phyloP scores from a whole-genome alignment of 208 protist genomes.

The Naegleria lovaniensis region DNA sequence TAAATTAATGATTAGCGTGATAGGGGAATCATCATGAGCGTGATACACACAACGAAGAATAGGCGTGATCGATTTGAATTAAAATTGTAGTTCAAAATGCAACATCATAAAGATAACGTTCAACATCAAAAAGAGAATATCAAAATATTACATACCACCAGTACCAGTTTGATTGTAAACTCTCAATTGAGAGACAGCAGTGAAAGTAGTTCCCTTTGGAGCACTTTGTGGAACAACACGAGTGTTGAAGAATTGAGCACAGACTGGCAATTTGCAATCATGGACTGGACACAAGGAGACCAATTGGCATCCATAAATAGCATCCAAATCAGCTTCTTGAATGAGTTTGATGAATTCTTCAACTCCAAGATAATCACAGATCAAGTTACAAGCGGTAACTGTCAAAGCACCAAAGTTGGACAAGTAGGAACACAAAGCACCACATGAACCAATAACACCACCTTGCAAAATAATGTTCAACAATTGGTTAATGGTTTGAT shows the following conservation, averaged over 20 bases:
- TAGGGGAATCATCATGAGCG: too few relatives aligned
- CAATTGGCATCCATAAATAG: slow-evolving; percentile 43
- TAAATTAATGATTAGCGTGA: too few relatives aligned
- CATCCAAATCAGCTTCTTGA: slow-evolving; percentile 37
- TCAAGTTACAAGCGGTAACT: slow-evolving; percentile 38
- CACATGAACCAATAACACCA: slow-evolving; percentile 45
- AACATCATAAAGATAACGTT: too few relatives aligned
- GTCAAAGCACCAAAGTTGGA: not conserved
- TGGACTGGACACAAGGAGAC: slow-evolving; percentile 38
- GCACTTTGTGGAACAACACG: slow-evolving; percentile 28
- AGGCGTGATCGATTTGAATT: too few relatives aligned
- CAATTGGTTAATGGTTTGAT: slow-evolving; percentile 42
- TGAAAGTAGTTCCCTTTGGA: slow-evolving; percentile 41
- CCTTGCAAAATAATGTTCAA: slow-evolving; percentile 50
- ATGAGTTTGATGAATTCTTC: slow-evolving; percentile 27
- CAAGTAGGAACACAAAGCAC: slow-evolving; percentile 35
- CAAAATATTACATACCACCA: slow-evolving; percentile 40
- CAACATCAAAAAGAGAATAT: too few relatives aligned
- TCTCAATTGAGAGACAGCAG: slow-evolving; percentile 26
- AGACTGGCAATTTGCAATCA: slow-evolving; percentile 29
- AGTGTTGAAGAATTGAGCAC: slow-evolving; percentile 30
- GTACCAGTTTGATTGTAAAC: slow-evolving; percentile 43
- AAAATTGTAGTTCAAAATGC: too few relatives aligned
- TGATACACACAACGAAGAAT: too few relatives aligned
- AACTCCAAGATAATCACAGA: slow-evolving; percentile 42